These are phyloP conservation scores for Dillenia suffruticosa DNA, from an alignment of 164 flowering plant species.

Conservation along the genomic window DNA sequence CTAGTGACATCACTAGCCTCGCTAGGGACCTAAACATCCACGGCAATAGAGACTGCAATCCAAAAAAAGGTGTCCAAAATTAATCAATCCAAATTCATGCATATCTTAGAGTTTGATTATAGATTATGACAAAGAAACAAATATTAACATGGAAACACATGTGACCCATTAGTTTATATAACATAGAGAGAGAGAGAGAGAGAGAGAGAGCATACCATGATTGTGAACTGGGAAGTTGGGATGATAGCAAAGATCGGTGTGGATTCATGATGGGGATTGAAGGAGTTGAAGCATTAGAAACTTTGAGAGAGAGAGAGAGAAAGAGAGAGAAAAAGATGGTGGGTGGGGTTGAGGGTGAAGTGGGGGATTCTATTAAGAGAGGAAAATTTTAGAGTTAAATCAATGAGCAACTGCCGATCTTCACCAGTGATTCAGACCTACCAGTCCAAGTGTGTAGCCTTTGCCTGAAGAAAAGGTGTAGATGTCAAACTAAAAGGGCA, in stretches of 20 bases:
- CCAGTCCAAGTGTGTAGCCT: background rate
- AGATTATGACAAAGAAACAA: too few species aligned
- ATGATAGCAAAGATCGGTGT: background rate
- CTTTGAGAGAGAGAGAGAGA: background rate
- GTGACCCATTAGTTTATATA: background rate
- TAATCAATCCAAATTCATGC: background rate
- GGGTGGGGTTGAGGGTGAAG: background rate
- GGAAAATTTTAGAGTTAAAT: too few species aligned
- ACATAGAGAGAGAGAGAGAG: background rate
- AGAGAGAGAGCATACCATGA: conserved; percentile 23
- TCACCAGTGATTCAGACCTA: conserved; percentile 32
- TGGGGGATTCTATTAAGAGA: too few species aligned
- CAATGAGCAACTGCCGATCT: background rate
- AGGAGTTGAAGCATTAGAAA: too few species aligned
- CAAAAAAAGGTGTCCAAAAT: background rate
- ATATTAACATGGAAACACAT: too few species aligned
- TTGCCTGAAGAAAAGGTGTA: too few species aligned
- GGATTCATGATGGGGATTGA: too few species aligned
- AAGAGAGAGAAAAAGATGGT: background rate
- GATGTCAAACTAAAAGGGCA: too few species aligned
- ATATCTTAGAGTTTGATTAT: too few species aligned
- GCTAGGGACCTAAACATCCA: conserved; percentile 50
- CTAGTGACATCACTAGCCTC: conserved; percentile 33
- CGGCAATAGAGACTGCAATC: conserved; percentile 36
- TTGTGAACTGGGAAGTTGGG: background rate